These are phyloP conservation scores for Xylaria polymorpha DNA, from an alignment of 2,329 filamentous ascomycete species.

Conservation along the genomic window DNA sequence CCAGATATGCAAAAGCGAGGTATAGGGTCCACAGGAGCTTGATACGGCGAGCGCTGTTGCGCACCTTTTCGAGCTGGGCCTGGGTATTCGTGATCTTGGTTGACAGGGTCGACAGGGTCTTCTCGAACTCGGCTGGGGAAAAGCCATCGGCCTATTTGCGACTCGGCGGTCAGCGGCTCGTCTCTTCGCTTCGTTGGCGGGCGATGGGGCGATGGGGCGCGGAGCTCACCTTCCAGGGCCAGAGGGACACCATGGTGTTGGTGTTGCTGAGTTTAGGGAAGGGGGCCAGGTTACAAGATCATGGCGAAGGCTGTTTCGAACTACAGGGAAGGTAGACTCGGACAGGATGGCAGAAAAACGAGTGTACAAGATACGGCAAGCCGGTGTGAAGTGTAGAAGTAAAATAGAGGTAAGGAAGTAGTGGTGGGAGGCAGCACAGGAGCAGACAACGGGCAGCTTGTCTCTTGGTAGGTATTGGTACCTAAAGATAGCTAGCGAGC, in stretches of 20 bases:
- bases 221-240: constrained; percentile 80
- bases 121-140: constrained; percentile 93
- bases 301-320: constrained; percentile 37
- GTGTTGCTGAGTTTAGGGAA: constrained; percentile 36
- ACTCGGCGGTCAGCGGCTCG: not conserved
- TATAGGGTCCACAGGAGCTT: constrained; percentile 93
- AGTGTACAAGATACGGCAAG: not conserved
- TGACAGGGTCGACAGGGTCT: constrained; percentile 83
- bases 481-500: not conserved
- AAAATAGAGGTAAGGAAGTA: not conserved
- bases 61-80: constrained; percentile 76
- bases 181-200: not conserved
- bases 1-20: constrained; percentile 87
- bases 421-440: not conserved
- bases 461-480: not conserved
- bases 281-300: constrained; percentile 36
- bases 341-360: not conserved
- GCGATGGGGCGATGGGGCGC: not conserved
- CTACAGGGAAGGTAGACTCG: not conserved
- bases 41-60: constrained; percentile 78
- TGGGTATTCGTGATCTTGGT: constrained; percentile 82
- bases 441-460: not conserved
- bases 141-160: constrained; percentile 74
- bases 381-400: not conserved
- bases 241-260: constrained; percentile 82